A percentile compares a stretch with the other conserved stretches of the same genome.
Conservation (phyloP, 768 basidiomycete genomes). For the Russula sp. region DNA sequence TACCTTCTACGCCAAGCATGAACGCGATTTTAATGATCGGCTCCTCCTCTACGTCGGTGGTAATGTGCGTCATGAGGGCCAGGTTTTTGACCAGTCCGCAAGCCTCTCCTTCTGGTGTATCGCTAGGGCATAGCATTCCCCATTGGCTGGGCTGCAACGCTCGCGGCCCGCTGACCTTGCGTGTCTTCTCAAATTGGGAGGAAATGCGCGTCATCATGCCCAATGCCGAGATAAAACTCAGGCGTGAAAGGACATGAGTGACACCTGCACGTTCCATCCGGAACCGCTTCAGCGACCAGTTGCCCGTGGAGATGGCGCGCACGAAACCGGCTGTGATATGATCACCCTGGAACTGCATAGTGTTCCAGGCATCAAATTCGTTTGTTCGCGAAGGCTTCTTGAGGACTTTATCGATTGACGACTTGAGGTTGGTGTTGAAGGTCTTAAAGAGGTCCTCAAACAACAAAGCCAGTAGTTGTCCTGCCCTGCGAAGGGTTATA, state of each 20-base stretch:
- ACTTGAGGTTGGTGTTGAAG: constrained; percentile 92
- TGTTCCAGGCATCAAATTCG: constrained; percentile 91
- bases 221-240: constrained; percentile 94
- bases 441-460: constrained; percentile 99
- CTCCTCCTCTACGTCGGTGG: constrained; percentile 95
- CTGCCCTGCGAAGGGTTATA: constrained; percentile 51
- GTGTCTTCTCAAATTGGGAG: constrained; percentile 98
- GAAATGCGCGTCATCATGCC: constrained; percentile 99
- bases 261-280: constrained; percentile 99
- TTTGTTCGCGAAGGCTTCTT: constrained; percentile 92
- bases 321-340: constrained; percentile 94
- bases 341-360: constrained; percentile 94
- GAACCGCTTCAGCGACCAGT: constrained; percentile 98
- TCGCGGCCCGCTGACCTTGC: constrained; percentile 96
- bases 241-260: constrained; percentile 91
- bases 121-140: constrained; percentile 97
- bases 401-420: constrained; percentile 91
- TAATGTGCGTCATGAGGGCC: constrained; percentile 99
- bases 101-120: constrained; percentile 99
- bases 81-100: constrained; percentile 98
- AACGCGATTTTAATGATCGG: constrained; percentile 85
- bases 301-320: constrained; percentile 96
- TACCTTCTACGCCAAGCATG: constrained; percentile 97
- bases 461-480: constrained; percentile 88
- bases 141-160: constrained; percentile 97